These are phyloP conservation scores for Starmerella etchellsii DNA, from an alignment of 805 yeast species.

Conservation along the genomic window DNA sequence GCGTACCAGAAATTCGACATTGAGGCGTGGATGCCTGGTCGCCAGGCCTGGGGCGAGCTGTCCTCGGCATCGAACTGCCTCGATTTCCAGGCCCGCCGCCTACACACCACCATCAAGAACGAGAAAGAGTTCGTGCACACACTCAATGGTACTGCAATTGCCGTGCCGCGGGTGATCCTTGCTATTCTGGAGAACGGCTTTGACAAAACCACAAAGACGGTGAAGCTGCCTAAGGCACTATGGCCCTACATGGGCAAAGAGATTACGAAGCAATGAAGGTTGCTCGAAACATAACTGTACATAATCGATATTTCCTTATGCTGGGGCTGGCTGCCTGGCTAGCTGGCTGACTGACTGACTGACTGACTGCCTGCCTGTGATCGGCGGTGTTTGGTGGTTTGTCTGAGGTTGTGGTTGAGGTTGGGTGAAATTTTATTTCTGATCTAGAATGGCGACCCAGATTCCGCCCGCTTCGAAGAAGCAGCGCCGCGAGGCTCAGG, in stretches of 20 bases:
- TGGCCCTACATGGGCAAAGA: conserved; percentile 9
- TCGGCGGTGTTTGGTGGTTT: too few relatives aligned
- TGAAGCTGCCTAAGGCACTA: conserved; percentile 18
- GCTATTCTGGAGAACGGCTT: conserved; percentile 84
- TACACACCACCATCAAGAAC: conserved; percentile 37
- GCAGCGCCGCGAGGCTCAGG: conserved; percentile 47
- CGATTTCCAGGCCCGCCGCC: conserved; percentile 77
- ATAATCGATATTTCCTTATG: neutral
- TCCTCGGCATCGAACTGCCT: conserved; percentile 86
- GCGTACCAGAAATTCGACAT: conserved; percentile 85
- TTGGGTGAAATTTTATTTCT: too few relatives aligned
- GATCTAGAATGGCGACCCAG: conserved; percentile 76
- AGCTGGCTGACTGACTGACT: too few relatives aligned
- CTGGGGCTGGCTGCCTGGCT: too few relatives aligned
- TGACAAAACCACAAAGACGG: conserved; percentile 11
- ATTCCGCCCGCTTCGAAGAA: conserved; percentile 89
- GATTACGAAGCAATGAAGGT: neutral
- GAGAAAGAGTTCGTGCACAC: conserved; percentile 53
- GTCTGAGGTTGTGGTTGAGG: too few relatives aligned
- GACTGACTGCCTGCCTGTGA: too few relatives aligned
- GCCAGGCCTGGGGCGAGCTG: conserved; percentile 85
- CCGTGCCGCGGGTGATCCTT: conserved; percentile 79
- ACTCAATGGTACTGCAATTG: conserved; percentile 89
- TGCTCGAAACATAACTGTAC: neutral
- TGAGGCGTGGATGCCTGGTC: conserved; percentile 98